A percentile compares a stretch with the other conserved stretches of the same genome.
These are phyloP conservation scores for Mucor velutinosus DNA, from an alignment of 371 early-diverging fungal species.

Conservation along the genomic window DNA sequence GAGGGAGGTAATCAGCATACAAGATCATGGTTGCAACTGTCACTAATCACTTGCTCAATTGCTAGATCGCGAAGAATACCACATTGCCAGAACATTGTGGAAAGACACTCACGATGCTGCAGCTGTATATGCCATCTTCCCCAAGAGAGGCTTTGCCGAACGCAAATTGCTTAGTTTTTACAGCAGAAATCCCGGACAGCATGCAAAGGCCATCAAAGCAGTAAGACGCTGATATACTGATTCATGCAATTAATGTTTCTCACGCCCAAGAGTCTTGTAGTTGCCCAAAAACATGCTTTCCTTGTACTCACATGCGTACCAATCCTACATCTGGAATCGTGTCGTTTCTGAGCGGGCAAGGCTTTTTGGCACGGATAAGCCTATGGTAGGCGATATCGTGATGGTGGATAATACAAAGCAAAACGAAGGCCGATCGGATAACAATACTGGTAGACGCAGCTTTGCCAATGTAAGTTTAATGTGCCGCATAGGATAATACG, in stretches of 20 bases:
- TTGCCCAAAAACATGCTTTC: conserved; percentile 85
- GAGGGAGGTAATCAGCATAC: conserved; percentile 54
- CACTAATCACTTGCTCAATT: not conserved
- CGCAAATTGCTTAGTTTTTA: conserved; percentile 63
- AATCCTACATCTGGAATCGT: conserved; percentile 96
- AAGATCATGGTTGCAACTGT: not conserved
- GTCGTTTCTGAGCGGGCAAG: conserved; percentile 79
- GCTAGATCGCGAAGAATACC: conserved; percentile 60
- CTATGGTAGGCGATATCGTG: conserved; percentile 90
- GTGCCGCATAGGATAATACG: not conserved
- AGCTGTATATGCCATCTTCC: conserved; percentile 67
- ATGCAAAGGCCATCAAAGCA: conserved; percentile 64
- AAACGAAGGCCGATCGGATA: not conserved
- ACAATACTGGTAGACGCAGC: conserved; percentile 33
- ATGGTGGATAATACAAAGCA: conserved; percentile 26
- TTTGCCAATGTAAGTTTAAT: conserved; percentile 21
- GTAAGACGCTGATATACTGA: conserved; percentile 31
- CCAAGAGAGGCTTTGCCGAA: conserved; percentile 76
- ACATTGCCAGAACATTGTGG: conserved; percentile 74
- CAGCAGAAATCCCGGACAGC: conserved; percentile 47
- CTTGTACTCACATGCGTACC: conserved; percentile 98
- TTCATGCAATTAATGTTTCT: not conserved
- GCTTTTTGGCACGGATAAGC: conserved; percentile 65
- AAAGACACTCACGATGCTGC: conserved; percentile 62
- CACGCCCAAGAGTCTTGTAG: conserved; percentile 25